Evolutionary conservation across 768 basidiomycete species (phyloP).

Genomic region (Pleurotus ostreatus): DNA sequence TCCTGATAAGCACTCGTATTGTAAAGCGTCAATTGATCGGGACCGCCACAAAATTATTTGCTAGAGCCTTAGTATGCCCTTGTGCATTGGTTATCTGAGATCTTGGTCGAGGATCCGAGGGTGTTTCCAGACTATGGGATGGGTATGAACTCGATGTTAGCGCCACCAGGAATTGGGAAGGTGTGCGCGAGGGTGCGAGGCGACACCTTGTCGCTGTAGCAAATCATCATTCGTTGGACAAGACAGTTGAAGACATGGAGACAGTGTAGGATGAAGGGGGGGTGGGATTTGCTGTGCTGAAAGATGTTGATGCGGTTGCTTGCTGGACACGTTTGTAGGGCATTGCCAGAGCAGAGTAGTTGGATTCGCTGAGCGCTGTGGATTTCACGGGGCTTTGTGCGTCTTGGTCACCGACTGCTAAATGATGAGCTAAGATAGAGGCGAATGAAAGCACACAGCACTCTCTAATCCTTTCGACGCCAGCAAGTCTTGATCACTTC

Average conservation of each 20-base stretch:
- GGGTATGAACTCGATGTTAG: background rate
- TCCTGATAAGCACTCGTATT: background rate
- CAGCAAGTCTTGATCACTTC: conserved; percentile 35
- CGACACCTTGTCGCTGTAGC: background rate
- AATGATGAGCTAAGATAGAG: background rate
- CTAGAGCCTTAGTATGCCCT: background rate
- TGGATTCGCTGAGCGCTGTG: background rate
- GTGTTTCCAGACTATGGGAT: background rate
- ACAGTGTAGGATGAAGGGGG: background rate
- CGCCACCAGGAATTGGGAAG: background rate
- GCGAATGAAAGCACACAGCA: conserved; percentile 20
- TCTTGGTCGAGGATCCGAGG: background rate
- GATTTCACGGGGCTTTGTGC: background rate
- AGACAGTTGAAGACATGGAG: background rate
- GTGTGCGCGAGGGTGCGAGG: background rate
- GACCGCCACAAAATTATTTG: background rate
- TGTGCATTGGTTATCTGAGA: background rate
- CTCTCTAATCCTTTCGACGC: conserved; percentile 32
- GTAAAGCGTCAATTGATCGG: background rate
- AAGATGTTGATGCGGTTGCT: background rate
- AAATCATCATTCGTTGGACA: background rate
- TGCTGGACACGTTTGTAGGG: background rate
- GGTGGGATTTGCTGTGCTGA: background rate
- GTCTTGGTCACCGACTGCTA: background rate
- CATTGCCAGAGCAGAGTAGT: background rate